Base-by-base conservation (phyloP, 371 early-diverging fungal genomes). In the Mycotypha africana region DNA sequence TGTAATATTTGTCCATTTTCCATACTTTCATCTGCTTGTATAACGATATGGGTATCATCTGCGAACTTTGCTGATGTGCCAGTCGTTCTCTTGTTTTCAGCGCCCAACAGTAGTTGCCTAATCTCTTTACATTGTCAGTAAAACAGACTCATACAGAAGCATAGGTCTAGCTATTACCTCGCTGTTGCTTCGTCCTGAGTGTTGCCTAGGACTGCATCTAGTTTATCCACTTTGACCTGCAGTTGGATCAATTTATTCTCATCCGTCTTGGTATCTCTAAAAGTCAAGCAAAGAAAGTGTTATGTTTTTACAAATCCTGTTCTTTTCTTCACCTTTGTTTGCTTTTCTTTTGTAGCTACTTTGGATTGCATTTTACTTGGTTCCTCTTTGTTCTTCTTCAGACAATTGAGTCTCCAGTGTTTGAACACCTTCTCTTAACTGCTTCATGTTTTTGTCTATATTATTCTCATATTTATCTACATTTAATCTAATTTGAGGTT, bases 1-100 rank as follows among this genome's bases (percentile, higher is more conserved):
- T 85, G 88, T 3, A 89, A 54, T 36, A 85, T 67, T 46, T 85
- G 85, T 17, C 70, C 68, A 44, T 76, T 74, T 26, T 79, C 77
- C 23, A 82, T 40, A 31, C 74, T 69, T 73, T 15, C n/a, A n/a
- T n/a, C n/a, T n/a, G n/a, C n/a, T n/a, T n/a, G n/a, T n/a, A n/a
- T n/a, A n/a, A n/a, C n/a, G n/a, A n/a, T n/a, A n/a, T n/a, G n/a
- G n/a, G n/a, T n/a, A n/a, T n/a, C n/a, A n/a, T n/a, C n/a, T n/a
- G n/a, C n/a, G n/a, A n/a, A n/a, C n/a, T n/a, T n/a, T n/a, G n/a
- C n/a, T n/a, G n/a, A n/a, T n/a, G n/a, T n/a, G n/a, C n/a, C n/a
- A n/a, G n/a, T n/a, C n/a, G n/a, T n/a, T n/a, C n/a, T n/a, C n/a
- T n/a, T n/a, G n/a, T n/a, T n/a, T n/a, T n/a, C n/a, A n/a, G n/a